These are phyloP conservation scores for Crithidia brevicula DNA, from an alignment of 208 protist species.

Conservation along the genomic window DNA sequence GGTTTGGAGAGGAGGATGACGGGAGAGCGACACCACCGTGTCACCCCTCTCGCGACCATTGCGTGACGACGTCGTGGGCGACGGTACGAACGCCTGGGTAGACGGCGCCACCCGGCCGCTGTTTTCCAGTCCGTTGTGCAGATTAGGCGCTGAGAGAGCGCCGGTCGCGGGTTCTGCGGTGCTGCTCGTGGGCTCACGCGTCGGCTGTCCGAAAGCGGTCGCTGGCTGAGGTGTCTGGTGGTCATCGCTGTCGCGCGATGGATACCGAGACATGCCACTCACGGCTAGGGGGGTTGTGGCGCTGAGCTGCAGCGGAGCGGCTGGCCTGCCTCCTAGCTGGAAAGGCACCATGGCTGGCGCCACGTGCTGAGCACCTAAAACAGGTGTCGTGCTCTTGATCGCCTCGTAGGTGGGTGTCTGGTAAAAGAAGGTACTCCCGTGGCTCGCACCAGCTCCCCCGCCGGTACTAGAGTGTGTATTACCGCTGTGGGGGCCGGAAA, in stretches of 20 bases:
- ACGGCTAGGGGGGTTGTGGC: background rate
- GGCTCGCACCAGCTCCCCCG: background rate
- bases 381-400: constrained; percentile 54
- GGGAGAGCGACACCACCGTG: background rate
- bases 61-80: background rate
- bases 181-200: no score
- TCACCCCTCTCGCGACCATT: background rate
- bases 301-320: background rate
- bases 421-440: constrained; percentile 26
- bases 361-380: constrained; percentile 36
- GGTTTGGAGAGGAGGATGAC: background rate
- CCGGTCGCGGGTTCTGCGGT: no score
- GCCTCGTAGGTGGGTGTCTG: constrained; percentile 75
- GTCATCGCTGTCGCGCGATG: background rate
- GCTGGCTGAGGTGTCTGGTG: background rate
- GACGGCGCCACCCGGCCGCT: no score
- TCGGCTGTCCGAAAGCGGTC: no score
- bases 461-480: background rate
- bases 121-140: no score
- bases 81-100: no score
- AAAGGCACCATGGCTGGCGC: constrained; percentile 26
- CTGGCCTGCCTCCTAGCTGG: constrained; percentile 7
- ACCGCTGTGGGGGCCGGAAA: background rate
- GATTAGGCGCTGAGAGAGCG: no score
- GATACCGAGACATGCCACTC: background rate